Base-by-base conservation (phyloP, 163 green algal species). In the Scenedesmus sp. region DNA sequence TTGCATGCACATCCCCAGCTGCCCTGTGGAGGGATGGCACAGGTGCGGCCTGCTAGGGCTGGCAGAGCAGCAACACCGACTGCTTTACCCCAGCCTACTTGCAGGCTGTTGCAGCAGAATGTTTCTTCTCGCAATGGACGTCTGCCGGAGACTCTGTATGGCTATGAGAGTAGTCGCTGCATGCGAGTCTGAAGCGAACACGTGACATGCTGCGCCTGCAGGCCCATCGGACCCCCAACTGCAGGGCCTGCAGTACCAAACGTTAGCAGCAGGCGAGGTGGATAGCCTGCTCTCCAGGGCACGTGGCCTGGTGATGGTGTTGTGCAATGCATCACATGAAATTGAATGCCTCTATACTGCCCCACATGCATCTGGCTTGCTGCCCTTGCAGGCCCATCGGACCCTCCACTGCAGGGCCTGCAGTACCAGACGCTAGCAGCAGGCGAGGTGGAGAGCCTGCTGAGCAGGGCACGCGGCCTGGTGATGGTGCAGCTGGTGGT, bases 401-500 rank as follows among this genome's bases (percentile, higher is more conserved):
- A 84, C 52, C 86, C 77, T 64, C 84, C 91, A 26, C 64, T 91
- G 85, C 15, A 82, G 54, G 84, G 91, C n/a, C 76, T 92, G 26
- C 82, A 87, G 15, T 93, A 91, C 79, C 54, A 91, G 18, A 91
- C 86, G 2, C 91, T 91, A 4, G 60, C 55, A 10, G 94, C 95
- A 1, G 95, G 94, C 3, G 95, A 97, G 90, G 62, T 97, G 60
- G 77, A 94, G 66, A 79, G 84, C 10, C 93, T 97, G 84, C 62
- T 95, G 34, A 56, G 73, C 0, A 91, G 93, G 15, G 57, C n/a
- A 0, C 82, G 94, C 0, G 95, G 95, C 4, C 83, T 97, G 12
- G 91, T 87, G 64, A 93, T 97, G 86, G 60, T 97, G 87, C 95
- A 97, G 90, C 93, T 97, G 90, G 76, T 90, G 54, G 89, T 96